These are phyloP conservation scores for Naganishia vaughanmartiniae DNA, from an alignment of 768 basidiomycete genomes.

Conservation along the genomic window DNA sequence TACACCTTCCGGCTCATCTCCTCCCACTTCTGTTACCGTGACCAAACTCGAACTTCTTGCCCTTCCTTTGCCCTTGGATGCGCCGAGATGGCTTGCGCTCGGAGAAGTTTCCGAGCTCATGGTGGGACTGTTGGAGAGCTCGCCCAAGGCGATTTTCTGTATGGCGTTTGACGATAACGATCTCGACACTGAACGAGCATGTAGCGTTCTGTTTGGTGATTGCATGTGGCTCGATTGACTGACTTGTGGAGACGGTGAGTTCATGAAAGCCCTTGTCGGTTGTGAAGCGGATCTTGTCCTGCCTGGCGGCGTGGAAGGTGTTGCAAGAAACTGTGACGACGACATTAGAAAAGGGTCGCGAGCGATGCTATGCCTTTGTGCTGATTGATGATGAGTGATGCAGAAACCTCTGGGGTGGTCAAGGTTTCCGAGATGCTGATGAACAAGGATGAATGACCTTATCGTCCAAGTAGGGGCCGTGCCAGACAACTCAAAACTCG, in stretches of 20 bases:
- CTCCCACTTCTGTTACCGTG: conserved; percentile 53
- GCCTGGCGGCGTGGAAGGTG: conserved; percentile 21
- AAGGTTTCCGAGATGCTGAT: no score
- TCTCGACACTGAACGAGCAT: conserved; percentile 3
- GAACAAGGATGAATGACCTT: no score
- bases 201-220: conserved; percentile 9
- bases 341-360: not conserved
- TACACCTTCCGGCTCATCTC: conserved; percentile 50
- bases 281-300: conserved; percentile 18
- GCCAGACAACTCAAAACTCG: no score
- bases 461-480: no score
- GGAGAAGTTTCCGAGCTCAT: not conserved
- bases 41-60: conserved; percentile 52
- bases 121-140: conserved; percentile 15
- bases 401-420: no score
- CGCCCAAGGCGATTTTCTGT: conserved; percentile 18
- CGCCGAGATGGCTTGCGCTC: conserved; percentile 5
- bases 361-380: no score
- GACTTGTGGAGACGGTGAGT: conserved; percentile 10
- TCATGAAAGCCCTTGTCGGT: conserved; percentile 18
- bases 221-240: conserved; percentile 3
- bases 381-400: no score
- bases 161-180: conserved; percentile 28
- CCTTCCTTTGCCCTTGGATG: conserved; percentile 36
- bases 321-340: conserved; percentile 13